phyloP scores from a whole-genome alignment of 495 filamentous ascomycete genomes.

The Lasiosphaeria ovina region DNA sequence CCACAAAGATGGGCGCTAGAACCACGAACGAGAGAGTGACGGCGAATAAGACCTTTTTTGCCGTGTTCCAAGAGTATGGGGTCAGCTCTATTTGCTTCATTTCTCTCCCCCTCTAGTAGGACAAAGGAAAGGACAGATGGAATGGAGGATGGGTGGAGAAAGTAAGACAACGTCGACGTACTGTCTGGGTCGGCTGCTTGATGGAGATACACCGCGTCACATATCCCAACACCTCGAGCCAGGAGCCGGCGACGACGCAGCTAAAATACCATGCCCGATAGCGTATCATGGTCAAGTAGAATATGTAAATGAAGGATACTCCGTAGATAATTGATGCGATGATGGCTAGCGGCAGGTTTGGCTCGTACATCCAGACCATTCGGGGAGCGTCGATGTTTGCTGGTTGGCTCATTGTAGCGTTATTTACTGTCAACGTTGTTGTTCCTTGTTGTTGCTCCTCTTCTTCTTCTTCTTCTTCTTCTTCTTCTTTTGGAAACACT shows the following conservation, averaged over 20 bases:
- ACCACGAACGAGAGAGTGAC: constrained; percentile 54
- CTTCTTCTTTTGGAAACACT: too few relatives aligned
- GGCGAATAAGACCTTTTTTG: constrained; percentile 50
- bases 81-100: too few relatives aligned
- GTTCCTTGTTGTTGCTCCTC: too few relatives aligned
- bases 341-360: constrained; percentile 30
- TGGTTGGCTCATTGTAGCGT: too few relatives aligned
- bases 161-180: too few relatives aligned
- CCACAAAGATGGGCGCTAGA: constrained; percentile 48
- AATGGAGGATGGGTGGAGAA: too few relatives aligned
- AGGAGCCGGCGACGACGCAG: constrained; percentile 29
- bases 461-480: too few relatives aligned
- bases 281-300: constrained; percentile 30
- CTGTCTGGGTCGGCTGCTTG: constrained; percentile 5
- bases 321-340: constrained; percentile 27
- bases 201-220: constrained; percentile 38
- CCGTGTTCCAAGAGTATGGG: too few relatives aligned
- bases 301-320: constrained; percentile 22
- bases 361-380: constrained; percentile 29
- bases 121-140: too few relatives aligned
- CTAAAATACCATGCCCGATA: constrained; percentile 34
- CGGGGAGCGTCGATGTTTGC: too few relatives aligned
- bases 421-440: too few relatives aligned
- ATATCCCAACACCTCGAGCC: constrained; percentile 47
- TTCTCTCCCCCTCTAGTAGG: too few relatives aligned